These are phyloP conservation scores for Fusarium torulosum DNA, from an alignment of 2,329 filamentous ascomycete genomes.

Conservation along the genomic window DNA sequence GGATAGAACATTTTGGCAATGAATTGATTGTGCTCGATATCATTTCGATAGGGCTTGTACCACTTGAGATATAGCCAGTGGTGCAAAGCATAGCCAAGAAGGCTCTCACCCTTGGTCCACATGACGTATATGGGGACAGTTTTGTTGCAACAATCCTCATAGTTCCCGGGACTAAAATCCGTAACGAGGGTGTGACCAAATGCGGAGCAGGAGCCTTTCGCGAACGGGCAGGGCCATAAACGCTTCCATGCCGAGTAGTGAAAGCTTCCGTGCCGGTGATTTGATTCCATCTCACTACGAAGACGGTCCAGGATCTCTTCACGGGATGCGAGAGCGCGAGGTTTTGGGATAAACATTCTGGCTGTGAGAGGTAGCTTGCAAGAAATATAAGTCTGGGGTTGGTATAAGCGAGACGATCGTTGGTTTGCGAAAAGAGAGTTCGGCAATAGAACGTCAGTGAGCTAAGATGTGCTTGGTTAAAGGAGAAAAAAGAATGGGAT, in stretches of 20 bases:
- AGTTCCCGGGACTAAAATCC: neutral
- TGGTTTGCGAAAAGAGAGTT: too few relatives aligned
- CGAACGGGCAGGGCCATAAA: neutral
- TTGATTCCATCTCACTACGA: neutral
- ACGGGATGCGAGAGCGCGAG: too few relatives aligned
- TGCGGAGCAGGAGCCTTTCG: neutral
- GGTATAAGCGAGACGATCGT: too few relatives aligned
- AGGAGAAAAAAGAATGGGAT: too few relatives aligned
- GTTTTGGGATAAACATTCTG: too few relatives aligned
- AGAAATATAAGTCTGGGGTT: too few relatives aligned
- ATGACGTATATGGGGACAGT: neutral
- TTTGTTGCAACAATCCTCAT: conserved; percentile 1
- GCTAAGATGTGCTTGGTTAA: too few relatives aligned
- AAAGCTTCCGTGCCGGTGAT: neutral
- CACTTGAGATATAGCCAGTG: conserved; percentile 23
- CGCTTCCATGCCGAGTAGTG: rapidly evolving
- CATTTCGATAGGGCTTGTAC: conserved; percentile 22
- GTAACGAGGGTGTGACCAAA: neutral
- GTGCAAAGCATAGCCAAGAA: neutral
- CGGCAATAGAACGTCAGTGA: too few relatives aligned
- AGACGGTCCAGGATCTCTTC: neutral
- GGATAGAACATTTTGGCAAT: conserved; percentile 13
- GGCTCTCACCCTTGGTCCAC: too few relatives aligned
- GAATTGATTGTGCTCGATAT: conserved; percentile 30
- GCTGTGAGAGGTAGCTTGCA: too few relatives aligned